Evolutionary conservation across 345 rosid species (phyloP).

Genomic region (Linum trigynum): DNA sequence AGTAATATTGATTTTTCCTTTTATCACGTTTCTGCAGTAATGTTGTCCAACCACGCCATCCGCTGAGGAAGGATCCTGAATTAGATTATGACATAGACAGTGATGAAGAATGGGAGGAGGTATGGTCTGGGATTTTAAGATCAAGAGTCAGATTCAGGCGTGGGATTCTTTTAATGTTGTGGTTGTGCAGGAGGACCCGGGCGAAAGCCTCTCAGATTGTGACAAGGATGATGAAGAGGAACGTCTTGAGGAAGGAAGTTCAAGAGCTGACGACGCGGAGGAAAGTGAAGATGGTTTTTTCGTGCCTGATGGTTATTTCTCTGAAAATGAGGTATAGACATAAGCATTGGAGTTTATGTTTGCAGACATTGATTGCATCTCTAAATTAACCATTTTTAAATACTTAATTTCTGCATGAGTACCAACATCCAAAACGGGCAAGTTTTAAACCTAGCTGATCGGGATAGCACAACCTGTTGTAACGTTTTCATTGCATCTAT

Average conservation of each 20-base stretch:
- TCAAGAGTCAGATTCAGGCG: background rate
- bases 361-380: too few species aligned
- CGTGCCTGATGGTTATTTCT: constrained; percentile 96
- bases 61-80: constrained; percentile 1
- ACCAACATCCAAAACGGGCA: too few species aligned
- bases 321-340: constrained; percentile 69
- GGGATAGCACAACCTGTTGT: background rate
- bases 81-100: constrained; percentile 5
- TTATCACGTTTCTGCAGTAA: constrained; percentile 28
- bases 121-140: constrained; percentile 2
- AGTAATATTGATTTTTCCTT: constrained; percentile 2
- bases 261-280: constrained; percentile 66
- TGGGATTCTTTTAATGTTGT: constrained; percentile 8
- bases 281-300: constrained; percentile 88
- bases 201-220: constrained; percentile 94
- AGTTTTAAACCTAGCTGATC: background rate
- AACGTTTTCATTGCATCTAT: background rate
- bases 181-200: constrained; percentile 77
- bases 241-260: constrained; percentile 42
- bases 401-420: too few species aligned
- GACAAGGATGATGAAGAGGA: constrained; percentile 77
- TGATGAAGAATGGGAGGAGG: constrained; percentile 7
- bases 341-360: too few species aligned
- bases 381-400: too few species aligned
- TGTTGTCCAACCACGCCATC: constrained; percentile 8